Base-by-base conservation (phyloP, 805 yeast genomes). In the Kazachstania bromeliacearum region DNA sequence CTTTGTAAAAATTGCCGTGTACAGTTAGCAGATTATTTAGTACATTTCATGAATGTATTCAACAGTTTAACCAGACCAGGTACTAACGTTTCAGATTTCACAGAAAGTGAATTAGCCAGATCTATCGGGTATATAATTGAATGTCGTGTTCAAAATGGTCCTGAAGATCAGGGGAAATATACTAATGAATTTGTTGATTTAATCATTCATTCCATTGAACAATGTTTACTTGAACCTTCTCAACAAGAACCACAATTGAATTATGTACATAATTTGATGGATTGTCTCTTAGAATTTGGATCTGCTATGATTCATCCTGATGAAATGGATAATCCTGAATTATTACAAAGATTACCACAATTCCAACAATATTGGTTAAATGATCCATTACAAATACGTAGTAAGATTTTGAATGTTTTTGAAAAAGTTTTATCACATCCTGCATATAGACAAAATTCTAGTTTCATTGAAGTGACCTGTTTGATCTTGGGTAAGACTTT, bases 251-350 rank as follows among this genome's bases (percentile, higher is more conserved):
- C 52, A 21, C 62, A 64, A 22, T 44, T 58, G 3, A 75, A 71
- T 3, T 78, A 77, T 43, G 48, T 71, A 1, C 50, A 67, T 2
- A 77, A 87, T 17, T 57, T 83, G 31, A 55, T 84, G 18, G 60
- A 71, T 10, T 81, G 85, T 49, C 55, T 85, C 0, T 67, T 68
- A n/a, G 83, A 79, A 36, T 62, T 85, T 3, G 92, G 85, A 0
- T 79, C 77, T 38, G 85, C 87, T 0, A 56, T 80, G 49, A 73
- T 73, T 34, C 56, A 71, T 2, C 75, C 77, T 17, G 60, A 63
- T 2, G 59, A 62, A 2, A 44, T 51, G 7, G 50, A 55, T 5
- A 53, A 60, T 29, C 48, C 49, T 5, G 35, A 33, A 14, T 36
- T 38, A 31, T 43, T 48, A 21, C 50, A 47, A 23, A 41, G 35